Base-by-base conservation (phyloP, 495 filamentous ascomycete species). In the Hypoxylon fuscum region DNA sequence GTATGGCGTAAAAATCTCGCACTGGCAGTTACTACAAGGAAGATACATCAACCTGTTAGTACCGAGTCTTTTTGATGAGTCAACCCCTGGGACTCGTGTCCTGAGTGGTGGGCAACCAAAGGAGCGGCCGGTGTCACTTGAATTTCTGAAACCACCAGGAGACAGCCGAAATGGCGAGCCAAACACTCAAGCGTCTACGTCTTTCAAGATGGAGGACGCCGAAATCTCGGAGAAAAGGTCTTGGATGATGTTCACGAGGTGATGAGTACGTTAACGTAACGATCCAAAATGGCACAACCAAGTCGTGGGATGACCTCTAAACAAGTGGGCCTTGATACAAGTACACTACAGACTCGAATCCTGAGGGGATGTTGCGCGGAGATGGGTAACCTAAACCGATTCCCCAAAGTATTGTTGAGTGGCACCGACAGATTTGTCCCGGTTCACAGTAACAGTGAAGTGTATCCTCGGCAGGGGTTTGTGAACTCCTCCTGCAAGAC, bases 151-250 rank as follows among this genome's bases (percentile, higher is more conserved):
- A 64, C 63, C 31, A 63, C 17, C 60, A 55, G 63, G 57, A 62
- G 45, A 56, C 14, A 54, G 46, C 63, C 60, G 59, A 65, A 47
- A 53, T 41, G 29, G 22, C 27, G 46, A 61, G 60, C 43, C 63
- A 42, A 62, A 60, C 27, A 44, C 51, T 29, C 46, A 43, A 62
- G 55, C 27, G 40, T 48, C 49, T 55, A 54, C 37, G 35, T 37
- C 49, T 68, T 41, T 43, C 44, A 59, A 41, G 59, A 72, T 65
- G 67, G 63, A 64, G 59, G 23, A 59, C 58, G 69, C 55, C 57
- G 64, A 58, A 61, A 63, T 52, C 17, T 61, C 55, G 56, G 45
- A 53, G 56, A 44, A 52, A 56, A 40, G 51, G 11, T 17, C 31
- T 51, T 49, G 35, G 60, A 54, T 42, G 58, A 60, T 61, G 57